These are phyloP conservation scores for Globisporangium okanoganense DNA, from an alignment of 352 stramenopile genomes.

Conservation along the genomic window DNA sequence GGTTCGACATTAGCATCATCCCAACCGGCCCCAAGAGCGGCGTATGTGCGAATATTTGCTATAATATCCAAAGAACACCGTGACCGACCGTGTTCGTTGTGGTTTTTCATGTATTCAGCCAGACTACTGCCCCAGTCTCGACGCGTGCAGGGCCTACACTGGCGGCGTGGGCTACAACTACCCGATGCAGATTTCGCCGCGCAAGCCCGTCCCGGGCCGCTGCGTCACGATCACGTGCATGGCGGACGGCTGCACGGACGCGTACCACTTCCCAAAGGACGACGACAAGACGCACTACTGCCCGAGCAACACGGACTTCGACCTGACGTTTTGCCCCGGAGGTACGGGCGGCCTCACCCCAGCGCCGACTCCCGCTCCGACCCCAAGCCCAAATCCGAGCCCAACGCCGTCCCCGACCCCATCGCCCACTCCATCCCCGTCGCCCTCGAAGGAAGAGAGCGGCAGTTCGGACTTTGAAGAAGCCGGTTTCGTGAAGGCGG, in stretches of 20 bases:
- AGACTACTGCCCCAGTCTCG: conserved; percentile 42
- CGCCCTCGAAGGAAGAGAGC: conserved; percentile 14
- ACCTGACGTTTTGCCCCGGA: conserved; percentile 57
- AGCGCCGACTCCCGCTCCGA: conserved; percentile 23
- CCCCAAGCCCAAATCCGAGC: conserved; percentile 25
- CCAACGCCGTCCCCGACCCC: conserved; percentile 29
- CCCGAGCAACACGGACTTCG: conserved; percentile 31
- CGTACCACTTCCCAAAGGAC: conserved; percentile 66
- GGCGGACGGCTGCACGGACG: conserved; percentile 46
- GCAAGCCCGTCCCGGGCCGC: conserved; percentile 25
- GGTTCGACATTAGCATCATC: conserved; percentile 79
- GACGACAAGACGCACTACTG: conserved; percentile 66
- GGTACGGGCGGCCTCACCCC: conserved; percentile 31
- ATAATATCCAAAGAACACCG: too few relatives aligned
- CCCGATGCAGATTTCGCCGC: conserved; percentile 57
- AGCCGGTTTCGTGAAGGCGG: conserved; percentile 10
- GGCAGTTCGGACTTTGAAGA: conserved; percentile 6
- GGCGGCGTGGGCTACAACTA: conserved; percentile 62
- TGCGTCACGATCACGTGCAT: conserved; percentile 47
- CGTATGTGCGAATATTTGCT: conserved; percentile 10
- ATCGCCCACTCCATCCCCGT: conserved; percentile 23
- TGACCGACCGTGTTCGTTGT: neutral
- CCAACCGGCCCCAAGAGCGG: conserved; percentile 37
- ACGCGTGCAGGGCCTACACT: conserved; percentile 45
- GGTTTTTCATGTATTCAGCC: conserved; percentile 15